A percentile compares a stretch with the other conserved stretches of the same genome.
Evolutionary conservation across 345 rosid genomes (phyloP).

Genomic region (Hirschfeldia incana): DNA sequence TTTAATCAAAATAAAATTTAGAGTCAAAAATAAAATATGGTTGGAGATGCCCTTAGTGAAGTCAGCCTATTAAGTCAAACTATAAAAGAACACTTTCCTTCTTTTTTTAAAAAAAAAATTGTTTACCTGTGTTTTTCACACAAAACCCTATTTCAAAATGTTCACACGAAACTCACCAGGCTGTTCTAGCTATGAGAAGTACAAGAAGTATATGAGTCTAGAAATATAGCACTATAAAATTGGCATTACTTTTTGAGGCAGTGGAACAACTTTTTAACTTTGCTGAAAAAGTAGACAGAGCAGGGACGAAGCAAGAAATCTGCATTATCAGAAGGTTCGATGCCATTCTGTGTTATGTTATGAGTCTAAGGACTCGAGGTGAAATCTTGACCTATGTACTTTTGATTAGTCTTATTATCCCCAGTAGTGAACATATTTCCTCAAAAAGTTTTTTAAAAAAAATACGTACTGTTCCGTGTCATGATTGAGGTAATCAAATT

Average conservation of each 20-base stretch:
- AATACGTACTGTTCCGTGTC: no score
- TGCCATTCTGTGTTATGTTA: background rate
- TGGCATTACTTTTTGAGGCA: background rate
- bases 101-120: background rate
- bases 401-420: background rate
- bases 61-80: conserved; percentile 27
- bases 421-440: background rate
- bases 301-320: conserved; percentile 1
- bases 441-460: background rate
- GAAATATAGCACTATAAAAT: background rate
- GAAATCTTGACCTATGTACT: background rate
- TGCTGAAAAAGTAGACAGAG: background rate
- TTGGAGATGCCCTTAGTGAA: conserved; percentile 31
- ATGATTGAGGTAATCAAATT: no score
- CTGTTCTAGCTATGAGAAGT: background rate
- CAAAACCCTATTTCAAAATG: background rate
- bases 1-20: no score
- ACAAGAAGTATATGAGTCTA: background rate
- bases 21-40: no score
- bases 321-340: conserved; percentile 29
- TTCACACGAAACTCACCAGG: conserved; percentile 10
- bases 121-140: background rate
- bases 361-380: background rate
- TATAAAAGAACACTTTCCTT: conserved; percentile 12
- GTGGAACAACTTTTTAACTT: conserved; percentile 2